Conservation (phyloP, 352 stramenopile species). For the Pythium pyrilobum region DNA sequence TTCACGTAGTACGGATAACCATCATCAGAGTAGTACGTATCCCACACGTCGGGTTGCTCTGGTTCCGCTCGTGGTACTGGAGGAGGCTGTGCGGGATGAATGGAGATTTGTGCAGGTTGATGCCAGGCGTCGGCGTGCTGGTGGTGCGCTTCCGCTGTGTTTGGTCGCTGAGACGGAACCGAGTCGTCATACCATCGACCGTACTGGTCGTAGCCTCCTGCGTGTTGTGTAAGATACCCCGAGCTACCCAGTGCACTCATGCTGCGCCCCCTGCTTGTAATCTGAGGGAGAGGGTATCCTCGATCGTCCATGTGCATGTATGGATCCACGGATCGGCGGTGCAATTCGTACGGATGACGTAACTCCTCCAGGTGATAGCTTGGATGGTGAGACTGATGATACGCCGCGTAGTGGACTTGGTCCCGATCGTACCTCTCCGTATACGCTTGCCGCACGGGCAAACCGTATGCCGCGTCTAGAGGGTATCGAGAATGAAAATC, state of each 20-base stretch:
- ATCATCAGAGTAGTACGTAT: constrained; percentile 65
- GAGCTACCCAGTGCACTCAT: constrained; percentile 5
- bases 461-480: constrained; percentile 7
- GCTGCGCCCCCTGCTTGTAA: background rate
- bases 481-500: constrained; percentile 14
- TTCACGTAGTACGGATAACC: constrained; percentile 82
- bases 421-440: constrained; percentile 39
- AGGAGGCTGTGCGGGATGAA: background rate
- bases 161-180: background rate
- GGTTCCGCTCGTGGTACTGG: background rate
- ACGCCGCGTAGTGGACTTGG: constrained; percentile 1
- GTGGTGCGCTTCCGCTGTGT: constrained; percentile 1
- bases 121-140: background rate
- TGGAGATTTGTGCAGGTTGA: background rate
- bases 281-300: background rate
- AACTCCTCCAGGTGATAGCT: background rate
- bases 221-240: background rate
- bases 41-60: constrained; percentile 30
- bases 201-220: constrained; percentile 4
- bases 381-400: constrained; percentile 3
- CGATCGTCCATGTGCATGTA: constrained; percentile 1
- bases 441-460: constrained; percentile 18
- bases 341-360: background rate
- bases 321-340: background rate
- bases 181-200: background rate